Evolutionary conservation across 371 early-diverging fungal species (phyloP), one percentile per base, ranked within the genome.

Genomic region (Mucor racemosus): DNA sequence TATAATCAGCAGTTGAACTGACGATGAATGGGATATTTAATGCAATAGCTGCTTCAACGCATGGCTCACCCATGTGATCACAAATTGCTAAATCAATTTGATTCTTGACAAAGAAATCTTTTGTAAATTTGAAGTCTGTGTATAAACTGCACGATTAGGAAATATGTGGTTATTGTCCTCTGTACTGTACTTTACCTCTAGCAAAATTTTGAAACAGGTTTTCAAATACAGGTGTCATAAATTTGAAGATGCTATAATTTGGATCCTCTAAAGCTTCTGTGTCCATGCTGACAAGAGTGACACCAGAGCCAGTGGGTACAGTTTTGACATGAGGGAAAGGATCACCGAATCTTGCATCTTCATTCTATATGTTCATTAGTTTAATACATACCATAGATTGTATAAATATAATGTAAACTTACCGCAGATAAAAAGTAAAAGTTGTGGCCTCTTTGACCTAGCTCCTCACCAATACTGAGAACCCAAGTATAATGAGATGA

Each of bases 1-100:
- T 36, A 4, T 17, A 35, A 35, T 53, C 66, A 53, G 50, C 60
- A n/a, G 66, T 50, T 0, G 57, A 11, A 9, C 65, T 66, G 10
- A 60, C 26, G 41, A 66, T 66, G 35, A 60, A 59, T 7, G 66
- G 66, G 10, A 55, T 42, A n/a, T 66, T 66, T 13, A 61, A 39
- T 5, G 60, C 55, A 10, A 38, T 66, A 17, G 66, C 61, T 31
- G 67, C 62, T 38, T 62, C 62, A 7, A 46, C 55, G 46, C 62
- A 62, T 17, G 62, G 15, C 15, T 56, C 33, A 38, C 57, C 41
- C 14, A 34, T 38, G 44, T 55, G 56, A 44, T 56, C 58, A 33
- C 67, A 62, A 11, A 67, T 11, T 33, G 26, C 57, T n/a, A 60
- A 5, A 60, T 62, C 57, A 3, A 62, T 46, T 8, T 69, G 19